Conservation (phyloP, 1,284 basidiomycete genomes). For the Amylostereum areolatum region DNA sequence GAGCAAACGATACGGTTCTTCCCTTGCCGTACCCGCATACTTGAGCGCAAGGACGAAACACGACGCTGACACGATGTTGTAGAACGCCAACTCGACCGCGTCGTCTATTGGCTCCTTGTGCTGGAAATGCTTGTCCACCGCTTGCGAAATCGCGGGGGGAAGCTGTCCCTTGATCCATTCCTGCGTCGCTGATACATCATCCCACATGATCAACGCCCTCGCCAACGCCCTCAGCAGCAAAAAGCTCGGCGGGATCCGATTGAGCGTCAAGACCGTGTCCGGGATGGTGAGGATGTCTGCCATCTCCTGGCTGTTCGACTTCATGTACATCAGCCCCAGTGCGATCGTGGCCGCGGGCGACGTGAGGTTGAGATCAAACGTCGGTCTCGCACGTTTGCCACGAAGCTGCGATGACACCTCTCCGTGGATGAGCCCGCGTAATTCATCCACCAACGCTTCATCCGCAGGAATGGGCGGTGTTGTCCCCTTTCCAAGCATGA, state of each 20-base stretch:
- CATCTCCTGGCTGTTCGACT: conserved; percentile 78
- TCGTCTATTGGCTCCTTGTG: conserved; percentile 60
- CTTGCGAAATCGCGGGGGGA: conserved; percentile 60
- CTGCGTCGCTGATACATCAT: conserved; percentile 62
- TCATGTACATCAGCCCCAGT: conserved; percentile 88
- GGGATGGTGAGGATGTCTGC: conserved; percentile 84
- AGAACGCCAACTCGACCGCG: conserved; percentile 79
- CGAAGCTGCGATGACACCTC: conserved; percentile 37
- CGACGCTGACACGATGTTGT: conserved; percentile 84
- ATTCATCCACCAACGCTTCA: conserved; percentile 55
- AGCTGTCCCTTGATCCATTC: conserved; percentile 79
- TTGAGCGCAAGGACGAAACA: conserved; percentile 92
- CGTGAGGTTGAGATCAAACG: conserved; percentile 81
- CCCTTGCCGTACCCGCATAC: conserved; percentile 87
- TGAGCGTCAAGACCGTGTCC: conserved; percentile 70
- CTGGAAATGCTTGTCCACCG: conserved; percentile 43
- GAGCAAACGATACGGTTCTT: conserved; percentile 80
- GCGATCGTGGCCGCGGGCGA: conserved; percentile 89
- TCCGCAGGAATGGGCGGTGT: conserved; percentile 62
- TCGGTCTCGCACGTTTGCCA: conserved; percentile 32
- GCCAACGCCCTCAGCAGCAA: conserved; percentile 79
- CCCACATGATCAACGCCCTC: conserved; percentile 85
- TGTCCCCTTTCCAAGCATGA: conserved; percentile 88
- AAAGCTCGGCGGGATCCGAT: conserved; percentile 85
- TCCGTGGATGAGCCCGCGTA: conserved; percentile 71